A percentile compares a stretch with the other conserved stretches of the same genome.
These are phyloP conservation scores for Zymoseptoria passerinii DNA, from an alignment of 2,329 filamentous ascomycete genomes.

Conservation along the genomic window DNA sequence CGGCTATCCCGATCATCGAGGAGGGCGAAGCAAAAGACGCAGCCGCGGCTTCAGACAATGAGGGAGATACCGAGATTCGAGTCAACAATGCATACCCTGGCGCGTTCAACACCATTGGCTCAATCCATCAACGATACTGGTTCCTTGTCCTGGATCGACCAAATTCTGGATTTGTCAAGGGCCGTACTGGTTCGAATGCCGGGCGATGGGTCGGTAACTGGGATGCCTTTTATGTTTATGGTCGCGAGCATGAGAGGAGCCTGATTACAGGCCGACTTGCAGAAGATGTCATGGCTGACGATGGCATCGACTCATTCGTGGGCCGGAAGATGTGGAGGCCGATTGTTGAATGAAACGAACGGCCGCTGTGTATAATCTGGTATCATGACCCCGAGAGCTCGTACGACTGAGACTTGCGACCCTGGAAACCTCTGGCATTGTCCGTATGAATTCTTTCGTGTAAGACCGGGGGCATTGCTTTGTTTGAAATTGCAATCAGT, in stretches of 20 bases:
- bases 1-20: not conserved
- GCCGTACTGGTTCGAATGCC: slow-evolving; percentile 16
- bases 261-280: slow-evolving; percentile 56
- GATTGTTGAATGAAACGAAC: slow-evolving; percentile 25
- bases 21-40: slow-evolving; percentile 12
- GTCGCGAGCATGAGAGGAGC: slow-evolving; percentile 55
- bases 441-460: not conserved
- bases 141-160: slow-evolving; percentile 54
- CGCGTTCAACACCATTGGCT: slow-evolving; percentile 56
- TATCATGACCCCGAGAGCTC: not conserved
- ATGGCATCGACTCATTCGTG: slow-evolving; percentile 50
- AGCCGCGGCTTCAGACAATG: slow-evolving; percentile 22
- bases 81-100: slow-evolving; percentile 58
- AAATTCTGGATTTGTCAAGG: slow-evolving; percentile 49
- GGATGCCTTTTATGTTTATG: slow-evolving; percentile 53
- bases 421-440: not conserved
- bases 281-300: slow-evolving; percentile 52
- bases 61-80: slow-evolving; percentile 42
- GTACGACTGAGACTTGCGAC: not conserved
- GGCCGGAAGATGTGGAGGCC: slow-evolving; percentile 53
- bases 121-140: slow-evolving; percentile 60
- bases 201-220: slow-evolving; percentile 35
- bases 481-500: not conserved
- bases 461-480: not conserved
- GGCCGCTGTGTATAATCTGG: not conserved